Evolutionary conservation across 192 early-diverging fungal species (phyloP).

Genomic region (Coemansia sp.): DNA sequence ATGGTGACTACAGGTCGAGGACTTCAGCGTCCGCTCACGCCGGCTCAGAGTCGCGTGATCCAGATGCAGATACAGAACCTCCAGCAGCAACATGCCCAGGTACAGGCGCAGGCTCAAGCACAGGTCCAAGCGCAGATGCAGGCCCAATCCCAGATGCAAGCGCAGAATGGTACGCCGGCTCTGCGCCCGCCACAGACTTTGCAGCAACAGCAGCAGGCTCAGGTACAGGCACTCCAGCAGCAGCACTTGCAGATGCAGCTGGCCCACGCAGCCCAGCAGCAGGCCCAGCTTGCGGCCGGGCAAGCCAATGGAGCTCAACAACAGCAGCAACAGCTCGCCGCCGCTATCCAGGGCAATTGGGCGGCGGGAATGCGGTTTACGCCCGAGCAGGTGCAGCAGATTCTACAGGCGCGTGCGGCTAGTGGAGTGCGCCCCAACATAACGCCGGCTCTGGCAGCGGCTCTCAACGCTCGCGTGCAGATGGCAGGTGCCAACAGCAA

Average conservation of each 20-base stretch:
- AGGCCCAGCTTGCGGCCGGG: conserved; percentile 16
- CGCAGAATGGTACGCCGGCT: not conserved
- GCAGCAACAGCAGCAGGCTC: conserved; percentile 27
- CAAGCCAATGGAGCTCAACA: conserved; percentile 12
- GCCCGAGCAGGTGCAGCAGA: conserved; percentile 48
- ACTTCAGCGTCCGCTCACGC: conserved; percentile 39
- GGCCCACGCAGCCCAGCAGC: conserved; percentile 22
- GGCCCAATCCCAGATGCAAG: conserved; percentile 20
- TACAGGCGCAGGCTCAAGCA: conserved; percentile 24
- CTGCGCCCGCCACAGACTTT: conserved; percentile 12
- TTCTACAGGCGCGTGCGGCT: conserved; percentile 51
- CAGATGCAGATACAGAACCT: conserved; percentile 48
- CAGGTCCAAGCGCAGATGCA: conserved; percentile 26
- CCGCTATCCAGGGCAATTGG: conserved; percentile 19
- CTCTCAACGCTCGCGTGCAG: conserved; percentile 45
- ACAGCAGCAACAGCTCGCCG: conserved; percentile 24
- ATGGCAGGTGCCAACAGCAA: conserved; percentile 24
- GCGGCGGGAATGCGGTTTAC: conserved; percentile 36
- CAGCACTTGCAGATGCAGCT: conserved; percentile 25
- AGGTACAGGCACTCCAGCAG: conserved; percentile 20
- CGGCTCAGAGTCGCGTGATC: conserved; percentile 25
- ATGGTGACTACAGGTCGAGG: conserved; percentile 31
- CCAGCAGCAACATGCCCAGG: conserved; percentile 30
- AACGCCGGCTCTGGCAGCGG: conserved; percentile 44
- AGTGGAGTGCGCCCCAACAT: conserved; percentile 40